Conservation (phyloP, 208 protist genomes). For the Leishmania amazonensis region DNA sequence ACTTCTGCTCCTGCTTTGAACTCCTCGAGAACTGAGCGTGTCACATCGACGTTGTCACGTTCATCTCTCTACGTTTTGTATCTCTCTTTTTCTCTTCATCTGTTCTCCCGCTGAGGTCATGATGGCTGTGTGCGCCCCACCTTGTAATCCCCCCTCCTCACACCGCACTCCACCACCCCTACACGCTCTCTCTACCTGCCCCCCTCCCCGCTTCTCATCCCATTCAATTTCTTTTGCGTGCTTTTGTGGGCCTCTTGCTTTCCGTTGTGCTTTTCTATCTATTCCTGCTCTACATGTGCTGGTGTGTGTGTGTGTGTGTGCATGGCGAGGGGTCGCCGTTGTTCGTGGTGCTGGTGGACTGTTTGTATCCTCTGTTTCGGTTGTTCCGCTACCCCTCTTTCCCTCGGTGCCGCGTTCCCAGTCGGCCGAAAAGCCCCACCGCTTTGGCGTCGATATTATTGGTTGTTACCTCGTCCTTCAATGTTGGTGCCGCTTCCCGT, state of each 20-base stretch:
- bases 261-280: background rate
- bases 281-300: background rate
- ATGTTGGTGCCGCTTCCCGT: background rate
- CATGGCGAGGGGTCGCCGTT: background rate
- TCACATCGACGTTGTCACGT: background rate
- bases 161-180: background rate
- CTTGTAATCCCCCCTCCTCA: background rate
- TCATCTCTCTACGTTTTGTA: background rate
- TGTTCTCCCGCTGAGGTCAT: background rate
- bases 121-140: background rate
- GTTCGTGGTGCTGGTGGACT: background rate
- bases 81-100: background rate
- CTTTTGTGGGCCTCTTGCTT: background rate
- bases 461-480: background rate
- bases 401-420: background rate
- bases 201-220: background rate
- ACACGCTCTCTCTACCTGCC: background rate
- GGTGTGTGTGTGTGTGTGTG: background rate
- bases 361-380: background rate
- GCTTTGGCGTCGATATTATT: background rate
- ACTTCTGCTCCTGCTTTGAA: conserved; percentile 81
- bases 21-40: conserved; percentile 37
- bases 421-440: background rate
- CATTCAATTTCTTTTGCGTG: background rate
- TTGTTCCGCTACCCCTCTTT: background rate